Percentiles rank a stretch among this genome's conserved stretches.
Evolutionary conservation across 306 rosid genomes (phyloP).

Genomic region (Citrullus colocynthis): DNA sequence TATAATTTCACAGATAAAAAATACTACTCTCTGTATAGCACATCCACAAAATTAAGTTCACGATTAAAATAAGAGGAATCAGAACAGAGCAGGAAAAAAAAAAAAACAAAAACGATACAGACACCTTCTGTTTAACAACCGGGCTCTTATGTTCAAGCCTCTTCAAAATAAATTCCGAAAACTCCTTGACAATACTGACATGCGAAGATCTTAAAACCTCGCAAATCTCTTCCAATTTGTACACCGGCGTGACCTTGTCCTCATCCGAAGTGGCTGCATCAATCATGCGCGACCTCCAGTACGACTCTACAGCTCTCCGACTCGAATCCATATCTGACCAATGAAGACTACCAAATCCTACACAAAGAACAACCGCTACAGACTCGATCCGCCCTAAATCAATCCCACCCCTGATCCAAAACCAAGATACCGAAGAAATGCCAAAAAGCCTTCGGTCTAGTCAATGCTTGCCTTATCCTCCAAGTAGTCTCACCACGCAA

Average conservation of each 20-base stretch:
- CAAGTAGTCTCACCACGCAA: not conserved
- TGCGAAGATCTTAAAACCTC: constrained; percentile 79
- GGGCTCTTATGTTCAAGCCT: constrained; percentile 91
- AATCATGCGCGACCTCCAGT: constrained; percentile 81
- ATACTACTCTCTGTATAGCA: not conserved
- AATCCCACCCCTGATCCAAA: constrained; percentile 6
- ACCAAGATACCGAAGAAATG: not conserved
- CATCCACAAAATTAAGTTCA: constrained; percentile 21
- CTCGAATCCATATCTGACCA: constrained; percentile 70
- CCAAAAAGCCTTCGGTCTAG: not conserved
- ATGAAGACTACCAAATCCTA: constrained; percentile 4
- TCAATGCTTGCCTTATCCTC: not conserved
- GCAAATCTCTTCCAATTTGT: constrained; percentile 79
- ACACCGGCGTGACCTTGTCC: constrained; percentile 87
- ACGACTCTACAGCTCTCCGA: constrained; percentile 96
- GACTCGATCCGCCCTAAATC: constrained; percentile 7
- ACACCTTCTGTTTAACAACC: constrained; percentile 86
- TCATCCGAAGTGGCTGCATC: constrained; percentile 87
- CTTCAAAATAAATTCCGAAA: constrained; percentile 70
- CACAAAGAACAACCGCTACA: constrained; percentile 14
- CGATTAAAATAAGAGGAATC: constrained; percentile 3
- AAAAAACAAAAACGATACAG: not conserved
- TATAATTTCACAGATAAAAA: not conserved
- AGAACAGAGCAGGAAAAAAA: not conserved
- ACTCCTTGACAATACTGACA: constrained; percentile 79